Evolutionary conservation across 352 stramenopile species (phyloP).

Genomic region (Phytophthora pini): DNA sequence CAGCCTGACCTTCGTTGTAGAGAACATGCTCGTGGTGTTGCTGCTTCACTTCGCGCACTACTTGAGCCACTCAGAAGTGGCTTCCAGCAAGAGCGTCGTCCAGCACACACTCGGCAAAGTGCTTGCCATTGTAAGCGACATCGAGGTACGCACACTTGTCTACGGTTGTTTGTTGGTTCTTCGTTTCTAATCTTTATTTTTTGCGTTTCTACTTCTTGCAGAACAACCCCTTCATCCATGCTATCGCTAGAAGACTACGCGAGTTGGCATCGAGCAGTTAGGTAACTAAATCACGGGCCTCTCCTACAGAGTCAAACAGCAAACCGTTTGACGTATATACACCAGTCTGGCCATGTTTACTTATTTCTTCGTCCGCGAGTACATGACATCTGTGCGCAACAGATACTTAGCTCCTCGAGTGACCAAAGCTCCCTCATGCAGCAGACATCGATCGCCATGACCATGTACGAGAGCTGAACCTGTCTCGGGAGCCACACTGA

Average conservation of each 20-base stretch:
- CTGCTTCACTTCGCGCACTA: constrained; percentile 78
- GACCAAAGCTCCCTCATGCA: constrained; percentile 78
- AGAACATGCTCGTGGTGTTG: constrained; percentile 82
- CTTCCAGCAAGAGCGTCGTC: constrained; percentile 30
- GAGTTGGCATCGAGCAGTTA: constrained; percentile 54
- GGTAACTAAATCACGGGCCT: constrained; percentile 9
- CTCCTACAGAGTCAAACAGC: constrained; percentile 16
- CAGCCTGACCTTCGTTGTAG: constrained; percentile 74
- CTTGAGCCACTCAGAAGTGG: constrained; percentile 40
- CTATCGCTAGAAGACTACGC: constrained; percentile 68
- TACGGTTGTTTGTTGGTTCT: background rate
- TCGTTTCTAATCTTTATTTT: constrained; percentile 9
- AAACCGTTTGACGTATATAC: constrained; percentile 35
- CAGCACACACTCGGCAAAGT: constrained; percentile 76
- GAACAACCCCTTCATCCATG: constrained; percentile 75
- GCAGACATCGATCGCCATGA: constrained; percentile 75
- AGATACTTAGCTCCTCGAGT: constrained; percentile 74
- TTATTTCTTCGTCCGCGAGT: constrained; percentile 43
- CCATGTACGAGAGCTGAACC: constrained; percentile 77
- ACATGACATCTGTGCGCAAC: constrained; percentile 86
- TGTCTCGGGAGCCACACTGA: constrained; percentile 67
- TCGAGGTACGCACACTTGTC: constrained; percentile 56
- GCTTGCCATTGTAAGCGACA: constrained; percentile 61
- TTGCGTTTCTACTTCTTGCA: constrained; percentile 26
- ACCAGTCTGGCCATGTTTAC: background rate